Evolutionary conservation across 257 asterid genomes (phyloP).

Genomic region (Cruciata laevipes): DNA sequence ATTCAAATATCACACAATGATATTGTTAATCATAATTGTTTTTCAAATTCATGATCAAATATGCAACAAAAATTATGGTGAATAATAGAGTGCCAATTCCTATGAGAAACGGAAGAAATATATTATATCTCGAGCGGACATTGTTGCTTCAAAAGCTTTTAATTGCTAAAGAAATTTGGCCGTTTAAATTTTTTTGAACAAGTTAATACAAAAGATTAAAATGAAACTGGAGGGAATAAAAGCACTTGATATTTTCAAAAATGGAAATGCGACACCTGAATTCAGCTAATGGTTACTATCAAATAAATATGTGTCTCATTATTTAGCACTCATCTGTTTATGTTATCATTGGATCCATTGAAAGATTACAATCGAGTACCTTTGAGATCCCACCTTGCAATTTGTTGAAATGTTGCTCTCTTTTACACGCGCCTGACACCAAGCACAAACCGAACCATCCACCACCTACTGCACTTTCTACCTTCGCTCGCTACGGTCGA

Average conservation of each 20-base stretch:
- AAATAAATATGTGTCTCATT: slow-evolving; percentile 20
- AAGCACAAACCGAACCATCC: slow-evolving; percentile 4
- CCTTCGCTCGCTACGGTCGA: too few relatives aligned
- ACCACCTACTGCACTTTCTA: too few relatives aligned
- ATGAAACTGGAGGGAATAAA: not conserved
- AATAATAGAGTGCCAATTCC: too few relatives aligned
- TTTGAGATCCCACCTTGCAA: slow-evolving; percentile 29
- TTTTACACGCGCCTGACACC: slow-evolving; percentile 13
- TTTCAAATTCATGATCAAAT: too few relatives aligned
- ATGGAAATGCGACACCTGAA: slow-evolving; percentile 5
- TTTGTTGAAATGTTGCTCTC: slow-evolving; percentile 24
- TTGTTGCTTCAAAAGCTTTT: too few relatives aligned
- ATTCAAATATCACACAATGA: too few relatives aligned
- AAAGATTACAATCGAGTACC: slow-evolving; percentile 44
- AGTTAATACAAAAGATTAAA: not conserved
- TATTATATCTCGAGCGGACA: too few relatives aligned
- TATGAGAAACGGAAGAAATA: too few relatives aligned
- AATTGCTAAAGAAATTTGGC: too few relatives aligned
- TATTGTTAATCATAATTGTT: too few relatives aligned
- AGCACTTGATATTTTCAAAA: not conserved
- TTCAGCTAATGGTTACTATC: slow-evolving; percentile 2
- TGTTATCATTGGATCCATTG: slow-evolving; percentile 48
- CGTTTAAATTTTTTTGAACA: too few relatives aligned
- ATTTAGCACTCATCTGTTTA: slow-evolving; percentile 31
- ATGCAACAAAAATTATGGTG: too few relatives aligned